Evolutionary conservation across 495 filamentous ascomycete genomes (phyloP).

Genomic region (Aspergillus steynii): DNA sequence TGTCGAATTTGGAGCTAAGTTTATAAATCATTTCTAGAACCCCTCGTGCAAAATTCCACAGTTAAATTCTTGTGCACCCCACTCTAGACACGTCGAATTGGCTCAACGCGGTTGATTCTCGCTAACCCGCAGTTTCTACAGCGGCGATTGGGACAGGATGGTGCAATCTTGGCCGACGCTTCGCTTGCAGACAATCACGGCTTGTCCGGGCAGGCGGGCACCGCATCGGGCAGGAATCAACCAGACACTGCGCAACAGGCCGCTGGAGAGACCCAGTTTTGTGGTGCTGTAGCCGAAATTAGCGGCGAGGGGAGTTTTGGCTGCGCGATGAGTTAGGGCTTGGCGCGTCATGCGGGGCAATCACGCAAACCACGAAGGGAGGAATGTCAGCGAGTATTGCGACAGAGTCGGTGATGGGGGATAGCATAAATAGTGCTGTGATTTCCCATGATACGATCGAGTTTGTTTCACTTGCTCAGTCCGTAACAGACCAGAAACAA

Average conservation of each 20-base stretch:
- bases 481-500: background rate
- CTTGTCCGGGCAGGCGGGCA: background rate
- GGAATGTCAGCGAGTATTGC: too few relatives aligned
- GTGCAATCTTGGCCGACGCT: background rate
- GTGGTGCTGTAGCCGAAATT: background rate
- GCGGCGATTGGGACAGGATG: background rate
- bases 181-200: background rate
- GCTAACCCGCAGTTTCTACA: background rate
- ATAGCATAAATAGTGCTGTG: background rate
- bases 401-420: background rate
- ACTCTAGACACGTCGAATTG: too few relatives aligned
- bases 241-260: background rate
- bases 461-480: too few relatives aligned
- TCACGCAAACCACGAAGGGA: background rate
- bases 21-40: background rate
- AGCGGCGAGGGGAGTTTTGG: background rate
- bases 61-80: too few relatives aligned
- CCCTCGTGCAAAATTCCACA: background rate
- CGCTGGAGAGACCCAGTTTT: background rate
- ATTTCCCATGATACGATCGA: too few relatives aligned
- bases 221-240: conserved; percentile 6
- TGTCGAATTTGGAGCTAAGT: too few relatives aligned
- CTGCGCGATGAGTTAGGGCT: background rate
- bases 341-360: conserved; percentile 5
- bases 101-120: background rate